Evolutionary conservation across 1,284 basidiomycete species (phyloP).

Genomic region (Xerocomus nothofagi): DNA sequence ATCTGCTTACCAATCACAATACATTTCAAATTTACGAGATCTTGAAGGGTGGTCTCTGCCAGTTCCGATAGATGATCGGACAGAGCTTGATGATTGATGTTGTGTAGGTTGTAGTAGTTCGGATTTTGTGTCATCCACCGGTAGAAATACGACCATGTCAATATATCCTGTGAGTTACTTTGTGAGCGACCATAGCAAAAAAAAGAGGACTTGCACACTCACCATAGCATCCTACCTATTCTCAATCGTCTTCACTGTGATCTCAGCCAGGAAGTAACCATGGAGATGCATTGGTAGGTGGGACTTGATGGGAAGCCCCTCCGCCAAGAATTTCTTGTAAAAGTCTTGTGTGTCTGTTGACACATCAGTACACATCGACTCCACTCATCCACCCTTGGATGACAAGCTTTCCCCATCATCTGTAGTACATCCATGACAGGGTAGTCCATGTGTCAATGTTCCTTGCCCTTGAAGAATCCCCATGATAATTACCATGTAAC

Average conservation of each 20-base stretch:
- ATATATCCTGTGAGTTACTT: constrained; percentile 65
- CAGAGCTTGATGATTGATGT: constrained; percentile 89
- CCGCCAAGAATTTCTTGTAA: constrained; percentile 97
- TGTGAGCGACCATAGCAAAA: constrained; percentile 5
- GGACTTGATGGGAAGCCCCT: constrained; percentile 97
- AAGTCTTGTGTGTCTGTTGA: constrained; percentile 97
- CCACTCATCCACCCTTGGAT: constrained; percentile 81
- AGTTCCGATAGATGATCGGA: constrained; percentile 95
- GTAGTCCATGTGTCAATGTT: constrained; percentile 97
- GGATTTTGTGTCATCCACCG: constrained; percentile 94
- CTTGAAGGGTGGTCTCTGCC: constrained; percentile 90
- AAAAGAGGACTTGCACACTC: constrained; percentile 34
- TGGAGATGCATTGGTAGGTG: constrained; percentile 88
- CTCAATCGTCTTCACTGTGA: constrained; percentile 97
- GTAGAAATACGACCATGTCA: constrained; percentile 97
- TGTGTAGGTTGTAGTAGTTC: constrained; percentile 94
- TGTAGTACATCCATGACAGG: constrained; percentile 97
- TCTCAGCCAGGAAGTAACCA: constrained; percentile 98
- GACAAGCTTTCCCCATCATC: constrained; percentile 97
- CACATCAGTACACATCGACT: constrained; percentile 96
- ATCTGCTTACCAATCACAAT: constrained; percentile 78
- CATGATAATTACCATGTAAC: constrained; percentile 99
- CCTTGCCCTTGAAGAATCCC: constrained; percentile 95
- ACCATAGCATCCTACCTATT: constrained; percentile 97
- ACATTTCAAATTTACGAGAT: constrained; percentile 93